Base-by-base conservation (phyloP, 2,329 filamentous ascomycete genomes). In the Diaporthe citriasiana region DNA sequence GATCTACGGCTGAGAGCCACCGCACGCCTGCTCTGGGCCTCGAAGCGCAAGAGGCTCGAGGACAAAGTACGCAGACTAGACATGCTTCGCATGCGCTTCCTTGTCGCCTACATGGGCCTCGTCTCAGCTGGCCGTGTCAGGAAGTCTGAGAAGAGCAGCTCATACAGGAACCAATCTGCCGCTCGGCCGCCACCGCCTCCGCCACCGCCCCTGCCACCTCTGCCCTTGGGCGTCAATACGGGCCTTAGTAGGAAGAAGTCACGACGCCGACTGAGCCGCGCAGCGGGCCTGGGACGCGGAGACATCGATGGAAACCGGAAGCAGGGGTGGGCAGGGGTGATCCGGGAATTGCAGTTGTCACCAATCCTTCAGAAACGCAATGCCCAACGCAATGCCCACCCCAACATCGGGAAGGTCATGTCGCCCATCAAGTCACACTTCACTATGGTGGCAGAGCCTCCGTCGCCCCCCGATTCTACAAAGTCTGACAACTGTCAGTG, bases 91-190 rank as follows among this genome's bases (percentile, higher is more conserved):
- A 91, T 91, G 89, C 87, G 90, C 75, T 92, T 92, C 79, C 82
- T 92, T 38, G 89, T 92, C 45, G 85, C 91, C 40, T 91, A 91
- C 80, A 89, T 92, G 88, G 88, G 90, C 76, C 86, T 91, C 75
- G 85, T 92, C 69, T 84, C 63, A 80, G 72, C 81, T 74, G 71
- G 81, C 76, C 72, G 81, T 30, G 77, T 81, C 35, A 77, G 77
- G 72, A 76, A 71, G 10, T 68, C 77, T 1, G 82, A 82, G 73
- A 84, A 27, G 35, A 13, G 15, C 47, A 77, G 50, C 79, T 80
- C 70, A 78, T 68, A 38, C 10, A 3, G 15, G 17, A 75, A 70
- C 81, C 75, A 42, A 74, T 35, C 33, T 22, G 42, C 79, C 81
- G 25, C 78, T 78, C 63, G 33, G 68, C 82, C 81, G 55, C 82